Evolutionary conservation across 495 filamentous ascomycete species (phyloP), one percentile per base, ranked within the genome.

Genomic region (Hypoxylon trugodes): DNA sequence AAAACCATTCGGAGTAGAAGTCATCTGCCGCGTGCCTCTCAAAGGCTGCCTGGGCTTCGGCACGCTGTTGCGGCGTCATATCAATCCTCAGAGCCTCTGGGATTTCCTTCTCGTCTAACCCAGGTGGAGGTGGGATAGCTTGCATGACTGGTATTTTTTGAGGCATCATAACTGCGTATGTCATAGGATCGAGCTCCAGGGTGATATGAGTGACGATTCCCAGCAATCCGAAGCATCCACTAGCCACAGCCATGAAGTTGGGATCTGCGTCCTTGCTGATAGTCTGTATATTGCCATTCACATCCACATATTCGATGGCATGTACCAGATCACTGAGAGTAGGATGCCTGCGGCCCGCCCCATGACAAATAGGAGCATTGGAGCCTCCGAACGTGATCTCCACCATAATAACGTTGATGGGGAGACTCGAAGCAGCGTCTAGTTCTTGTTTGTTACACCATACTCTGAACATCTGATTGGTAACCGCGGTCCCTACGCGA

Each of bases 201-300:
- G 82, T 84, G 46, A 85, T 70, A 56, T 84, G 82, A 1, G 82
- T 85, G 7, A 85, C 74, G 21, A 85, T 68, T 46, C 82, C 82
- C 13, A 84, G 68, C 2, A 85, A 73, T 5, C 82, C 82, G 47
- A 84, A 84, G 19, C 77, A 76, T 9, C 82, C 82, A 19, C 78
- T 76, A 1, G 81, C 82, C 15, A 80, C 81, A 28, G 70, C 69
- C 37, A 84, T 59, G 37, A 59, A 59, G 45, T 13, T 50, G 13
- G 55, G 69, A 1, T 72, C 72, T 3, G 64, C 43, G 40, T 74
- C 65, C 24, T 83, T 74, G 47, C 75, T 71, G 12, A 85, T 74
- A 8, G 55, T 61, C 18, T 77, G 82, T 30, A 76, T 61, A 10
- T 75, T 71, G 15, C 82, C 81, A 36, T 84, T 78, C 16, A 68